Base-by-base conservation (phyloP, 441 rosid genomes). In the Gossypium davidsonii region DNA sequence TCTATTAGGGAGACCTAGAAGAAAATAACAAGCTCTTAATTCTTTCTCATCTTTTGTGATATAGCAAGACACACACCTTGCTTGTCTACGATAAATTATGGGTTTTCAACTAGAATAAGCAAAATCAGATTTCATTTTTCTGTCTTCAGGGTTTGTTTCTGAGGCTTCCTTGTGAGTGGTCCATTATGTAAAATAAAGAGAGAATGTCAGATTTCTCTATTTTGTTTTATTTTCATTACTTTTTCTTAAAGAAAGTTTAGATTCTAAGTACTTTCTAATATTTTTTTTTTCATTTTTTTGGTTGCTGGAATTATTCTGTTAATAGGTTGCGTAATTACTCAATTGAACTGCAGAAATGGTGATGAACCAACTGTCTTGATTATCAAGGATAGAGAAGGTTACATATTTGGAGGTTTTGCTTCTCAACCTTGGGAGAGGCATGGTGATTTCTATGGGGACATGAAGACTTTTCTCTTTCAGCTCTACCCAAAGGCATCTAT, bases 381-480 rank as follows among this genome's bases (percentile, higher is more conserved):
- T 71, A 75, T 90, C 75, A 91, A 90, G 83, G 98, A 91, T 85
- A 86, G 42, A 81, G 94, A 89, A 80, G 93, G 92, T 11, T 83
- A 80, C 74, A 79, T 93, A 26, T 89, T 84, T 58, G 98, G 98
- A 75, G 98, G 98, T 63, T 90, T 88, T 69, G 97, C 97, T 20
- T 91, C 98, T 76, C 97, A 87, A 77, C 90, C 96, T 34, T 93
- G 96, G 96, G 94, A 84, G 77, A 91, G 82, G 76, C 85, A 88
- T 77, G 79, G 91, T 4, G 90, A 91, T 79, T 93, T 93, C 83
- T 94, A 94, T 73, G 97, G 97, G 52, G 96, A 91, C 77, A 82
- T 94, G 95, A 94, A 94, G 78, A 88, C 93, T 60, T 90, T 91
- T 71, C 85, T 91, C 62, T 89, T 94, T 80, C 93, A 94, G 84